Percentiles rank a stretch among this genome's conserved stretches.
Conservation (phyloP, 805 yeast genomes). For the Ogataea neopini region DNA sequence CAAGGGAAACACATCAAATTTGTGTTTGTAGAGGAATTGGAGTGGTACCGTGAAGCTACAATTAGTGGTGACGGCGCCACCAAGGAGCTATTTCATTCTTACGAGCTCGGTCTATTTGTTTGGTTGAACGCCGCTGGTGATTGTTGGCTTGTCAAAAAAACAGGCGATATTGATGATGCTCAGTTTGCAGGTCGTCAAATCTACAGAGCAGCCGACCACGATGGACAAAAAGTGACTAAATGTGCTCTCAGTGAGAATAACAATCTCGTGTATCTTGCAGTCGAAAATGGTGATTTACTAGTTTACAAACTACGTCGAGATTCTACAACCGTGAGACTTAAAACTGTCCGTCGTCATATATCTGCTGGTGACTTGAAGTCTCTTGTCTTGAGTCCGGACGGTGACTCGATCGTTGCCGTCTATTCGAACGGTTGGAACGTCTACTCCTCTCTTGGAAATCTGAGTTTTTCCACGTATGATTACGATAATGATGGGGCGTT, state of each 20-base stretch:
- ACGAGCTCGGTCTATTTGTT: slow-evolving; percentile 29
- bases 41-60: slow-evolving; percentile 31
- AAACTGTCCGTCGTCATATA: slow-evolving; percentile 38
- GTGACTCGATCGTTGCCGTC: slow-evolving; percentile 29
- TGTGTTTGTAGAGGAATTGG: slow-evolving; percentile 32
- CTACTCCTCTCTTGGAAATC: slow-evolving; percentile 49
- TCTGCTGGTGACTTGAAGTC: slow-evolving; percentile 35
- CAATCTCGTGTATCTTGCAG: slow-evolving; percentile 41
- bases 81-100: slow-evolving; percentile 22
- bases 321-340: slow-evolving; percentile 30
- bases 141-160: slow-evolving; percentile 30
- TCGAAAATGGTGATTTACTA: slow-evolving; percentile 37
- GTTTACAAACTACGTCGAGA: slow-evolving; percentile 41
- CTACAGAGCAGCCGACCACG: slow-evolving; percentile 18
- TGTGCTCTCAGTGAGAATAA: slow-evolving; percentile 43
- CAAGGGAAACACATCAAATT: slow-evolving; percentile 31
- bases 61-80: slow-evolving; percentile 9
- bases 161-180: slow-evolving; percentile 13
- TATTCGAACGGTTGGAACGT: slow-evolving; percentile 48
- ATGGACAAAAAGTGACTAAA: slow-evolving; percentile 19
- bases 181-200: slow-evolving; percentile 28
- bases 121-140: slow-evolving; percentile 35
- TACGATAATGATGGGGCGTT: slow-evolving; percentile 27
- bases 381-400: slow-evolving; percentile 30
- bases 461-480: slow-evolving; percentile 43